These are phyloP conservation scores for Citrus unshiu DNA, from an alignment of 345 rosid genomes.

Conservation along the genomic window DNA sequence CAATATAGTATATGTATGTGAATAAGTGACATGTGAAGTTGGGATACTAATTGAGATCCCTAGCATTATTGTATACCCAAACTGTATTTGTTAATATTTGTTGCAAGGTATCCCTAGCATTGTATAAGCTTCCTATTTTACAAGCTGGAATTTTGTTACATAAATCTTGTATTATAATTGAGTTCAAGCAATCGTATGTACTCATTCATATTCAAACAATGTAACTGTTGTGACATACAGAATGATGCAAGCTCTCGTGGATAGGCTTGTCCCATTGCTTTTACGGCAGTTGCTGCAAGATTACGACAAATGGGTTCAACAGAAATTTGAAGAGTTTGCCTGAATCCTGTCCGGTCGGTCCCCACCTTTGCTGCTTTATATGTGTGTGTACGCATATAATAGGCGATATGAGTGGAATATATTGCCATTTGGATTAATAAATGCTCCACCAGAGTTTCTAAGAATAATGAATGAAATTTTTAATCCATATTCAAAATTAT, in stretches of 20 bases:
- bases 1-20: neutral
- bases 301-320: constrained; percentile 54
- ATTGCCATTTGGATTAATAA: too few relatives aligned
- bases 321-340: constrained; percentile 16
- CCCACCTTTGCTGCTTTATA: neutral
- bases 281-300: constrained; percentile 61
- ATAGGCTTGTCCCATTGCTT: constrained; percentile 62
- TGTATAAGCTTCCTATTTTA: neutral
- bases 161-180: neutral
- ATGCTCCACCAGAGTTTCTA: too few relatives aligned
- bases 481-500: too few relatives aligned
- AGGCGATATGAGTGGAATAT: too few relatives aligned
- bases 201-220: neutral
- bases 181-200: neutral
- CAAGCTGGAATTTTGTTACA: neutral
- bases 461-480: too few relatives aligned
- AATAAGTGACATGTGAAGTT: too few relatives aligned
- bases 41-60: too few relatives aligned
- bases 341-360: constrained; percentile 2
- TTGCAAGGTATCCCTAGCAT: neutral
- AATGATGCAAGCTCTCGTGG: constrained; percentile 77
- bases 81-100: neutral
- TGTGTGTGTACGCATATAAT: too few relatives aligned
- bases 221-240: constrained; percentile 35
- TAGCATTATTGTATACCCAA: too few relatives aligned